Evolutionary conservation across 441 rosid genomes (phyloP).

Genomic region (Eruca vesicaria): DNA sequence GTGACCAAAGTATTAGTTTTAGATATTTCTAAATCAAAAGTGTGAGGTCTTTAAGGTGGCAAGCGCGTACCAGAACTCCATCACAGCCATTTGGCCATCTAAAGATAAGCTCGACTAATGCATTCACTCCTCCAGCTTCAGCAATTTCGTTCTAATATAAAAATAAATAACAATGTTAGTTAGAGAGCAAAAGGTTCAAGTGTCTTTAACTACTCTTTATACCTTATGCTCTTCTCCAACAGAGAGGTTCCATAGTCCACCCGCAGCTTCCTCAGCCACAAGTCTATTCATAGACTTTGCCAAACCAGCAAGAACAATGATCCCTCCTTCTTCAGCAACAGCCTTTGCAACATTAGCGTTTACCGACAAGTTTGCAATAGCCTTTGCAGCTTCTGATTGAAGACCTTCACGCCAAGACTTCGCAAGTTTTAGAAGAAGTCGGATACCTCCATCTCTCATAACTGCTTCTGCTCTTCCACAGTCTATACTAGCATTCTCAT

Average conservation of each 20-base stretch:
- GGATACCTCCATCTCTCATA: slow-evolving; percentile 81
- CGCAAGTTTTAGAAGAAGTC: slow-evolving; percentile 78
- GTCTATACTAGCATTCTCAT: slow-evolving; percentile 89
- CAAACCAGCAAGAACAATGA: slow-evolving; percentile 63
- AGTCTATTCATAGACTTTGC: slow-evolving; percentile 89
- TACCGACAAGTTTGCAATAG: slow-evolving; percentile 90
- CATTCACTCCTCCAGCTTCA: slow-evolving; percentile 93
- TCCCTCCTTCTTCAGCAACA: slow-evolving; percentile 94
- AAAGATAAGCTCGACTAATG: slow-evolving; percentile 88
- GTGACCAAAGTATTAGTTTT: background rate
- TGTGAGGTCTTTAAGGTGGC: slow-evolving; percentile 2
- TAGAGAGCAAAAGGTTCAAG: slow-evolving; percentile 13
- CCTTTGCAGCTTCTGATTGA: slow-evolving; percentile 97
- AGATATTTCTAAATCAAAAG: background rate
- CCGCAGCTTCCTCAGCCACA: slow-evolving; percentile 98
- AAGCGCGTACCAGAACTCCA: slow-evolving; percentile 72
- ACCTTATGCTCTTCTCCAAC: slow-evolving; percentile 99
- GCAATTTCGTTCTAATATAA: slow-evolving; percentile 68
- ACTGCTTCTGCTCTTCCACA: slow-evolving; percentile 94
- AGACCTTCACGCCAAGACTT: slow-evolving; percentile 89
- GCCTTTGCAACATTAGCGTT: slow-evolving; percentile 86
- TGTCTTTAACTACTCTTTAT: slow-evolving; percentile 15
- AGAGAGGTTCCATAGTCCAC: slow-evolving; percentile 97
- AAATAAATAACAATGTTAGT: slow-evolving; percentile 17
- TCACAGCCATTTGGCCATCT: slow-evolving; percentile 85